Conservation (phyloP, 2,329 filamentous ascomycete genomes). For the Sporothrix curviconia region DNA sequence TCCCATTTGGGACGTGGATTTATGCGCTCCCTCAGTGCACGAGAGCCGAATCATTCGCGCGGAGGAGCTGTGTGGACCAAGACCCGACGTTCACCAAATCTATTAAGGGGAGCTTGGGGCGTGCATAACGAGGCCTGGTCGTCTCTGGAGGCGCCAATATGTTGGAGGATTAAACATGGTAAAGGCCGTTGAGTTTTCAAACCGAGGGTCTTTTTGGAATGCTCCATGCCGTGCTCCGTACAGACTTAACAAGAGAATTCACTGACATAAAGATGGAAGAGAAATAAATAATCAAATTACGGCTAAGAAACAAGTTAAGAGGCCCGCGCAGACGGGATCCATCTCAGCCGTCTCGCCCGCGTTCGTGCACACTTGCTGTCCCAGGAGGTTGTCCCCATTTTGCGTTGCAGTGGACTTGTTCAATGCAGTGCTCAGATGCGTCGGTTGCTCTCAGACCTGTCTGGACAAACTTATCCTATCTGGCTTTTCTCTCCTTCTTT, state of each 20-base stretch:
- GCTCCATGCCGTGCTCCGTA: no score
- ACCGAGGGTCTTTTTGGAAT: no score
- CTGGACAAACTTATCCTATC: neutral
- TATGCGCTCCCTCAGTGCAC: neutral
- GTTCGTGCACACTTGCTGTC: neutral
- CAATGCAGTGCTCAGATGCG: no score
- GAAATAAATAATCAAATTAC: neutral
- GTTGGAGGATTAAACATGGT: no score
- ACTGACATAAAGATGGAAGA: neutral
- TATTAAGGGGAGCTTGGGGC: neutral
- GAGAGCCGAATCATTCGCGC: neutral
- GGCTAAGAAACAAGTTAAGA: neutral
- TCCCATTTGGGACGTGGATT: neutral
- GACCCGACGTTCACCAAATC: neutral
- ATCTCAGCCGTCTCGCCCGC: neutral
- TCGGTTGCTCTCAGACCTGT: conserved; percentile 2
- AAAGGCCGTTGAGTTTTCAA: no score
- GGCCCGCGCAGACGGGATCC: neutral
- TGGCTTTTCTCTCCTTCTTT: neutral
- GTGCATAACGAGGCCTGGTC: no score
- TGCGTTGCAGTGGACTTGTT: neutral
- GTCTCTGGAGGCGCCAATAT: no score
- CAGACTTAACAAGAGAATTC: no score
- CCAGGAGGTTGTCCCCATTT: neutral
- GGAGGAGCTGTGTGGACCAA: neutral